These are phyloP conservation scores for Lasiodiplodia citricola DNA, from an alignment of 2,329 filamentous ascomycete genomes.

Conservation along the genomic window DNA sequence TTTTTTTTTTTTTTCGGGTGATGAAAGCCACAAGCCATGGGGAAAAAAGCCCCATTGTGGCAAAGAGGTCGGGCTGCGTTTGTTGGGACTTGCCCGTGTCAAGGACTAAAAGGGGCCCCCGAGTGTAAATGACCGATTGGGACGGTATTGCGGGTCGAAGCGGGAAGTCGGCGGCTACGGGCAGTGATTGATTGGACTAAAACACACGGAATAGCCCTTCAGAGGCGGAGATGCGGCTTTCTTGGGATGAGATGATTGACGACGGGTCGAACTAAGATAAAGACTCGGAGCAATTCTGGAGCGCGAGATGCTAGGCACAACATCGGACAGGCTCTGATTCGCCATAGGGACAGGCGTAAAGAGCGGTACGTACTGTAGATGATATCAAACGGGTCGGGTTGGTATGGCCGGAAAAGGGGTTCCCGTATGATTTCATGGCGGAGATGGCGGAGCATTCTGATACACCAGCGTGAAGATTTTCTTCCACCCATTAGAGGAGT, in stretches of 20 bases:
- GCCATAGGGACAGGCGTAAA: background rate
- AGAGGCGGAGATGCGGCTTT: background rate
- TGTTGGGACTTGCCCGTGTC: slow-evolving; percentile 3
- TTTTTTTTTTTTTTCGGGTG: background rate
- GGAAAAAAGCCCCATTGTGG: background rate
- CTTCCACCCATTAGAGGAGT: background rate
- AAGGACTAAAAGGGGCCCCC: background rate
- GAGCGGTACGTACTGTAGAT: background rate
- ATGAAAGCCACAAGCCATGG: background rate
- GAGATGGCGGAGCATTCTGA: slow-evolving; percentile 8
- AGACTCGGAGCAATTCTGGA: slow-evolving; percentile 8
- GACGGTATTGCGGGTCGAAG: background rate
- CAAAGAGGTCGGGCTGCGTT: background rate
- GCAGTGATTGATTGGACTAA: background rate
- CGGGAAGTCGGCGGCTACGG: slow-evolving; percentile 1
- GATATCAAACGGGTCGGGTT: background rate
- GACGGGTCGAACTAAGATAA: background rate
- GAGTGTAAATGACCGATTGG: background rate
- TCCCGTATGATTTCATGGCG: slow-evolving; percentile 21
- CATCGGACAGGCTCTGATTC: background rate
- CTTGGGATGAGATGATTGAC: background rate
- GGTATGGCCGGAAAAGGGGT: slow-evolving; percentile 18
- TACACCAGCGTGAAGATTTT: background rate
- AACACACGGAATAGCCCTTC: background rate
- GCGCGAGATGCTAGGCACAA: background rate